Conservation (phyloP, 78 protist species). For the Diacronema lutheri region DNA sequence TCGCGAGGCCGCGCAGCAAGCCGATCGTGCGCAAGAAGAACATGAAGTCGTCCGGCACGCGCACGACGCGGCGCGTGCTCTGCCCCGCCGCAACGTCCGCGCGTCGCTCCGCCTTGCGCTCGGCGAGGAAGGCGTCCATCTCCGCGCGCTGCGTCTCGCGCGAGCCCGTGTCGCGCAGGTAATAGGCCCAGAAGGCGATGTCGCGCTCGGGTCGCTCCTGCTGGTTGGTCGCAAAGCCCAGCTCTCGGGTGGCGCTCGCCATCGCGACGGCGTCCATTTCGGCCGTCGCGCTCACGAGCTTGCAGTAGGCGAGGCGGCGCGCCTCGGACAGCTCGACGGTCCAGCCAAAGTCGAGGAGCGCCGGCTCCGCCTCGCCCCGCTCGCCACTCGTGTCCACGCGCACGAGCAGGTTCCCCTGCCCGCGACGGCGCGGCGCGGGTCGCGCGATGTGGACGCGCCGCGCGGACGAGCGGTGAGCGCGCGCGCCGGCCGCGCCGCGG, state of each 20-base stretch:
- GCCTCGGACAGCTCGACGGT: neutral
- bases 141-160: no score
- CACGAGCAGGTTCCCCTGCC: no score
- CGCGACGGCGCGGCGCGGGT: no score
- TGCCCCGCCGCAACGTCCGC: neutral
- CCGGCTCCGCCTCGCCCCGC: neutral
- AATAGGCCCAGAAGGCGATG: neutral
- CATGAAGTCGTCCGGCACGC: neutral
- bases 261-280: neutral
- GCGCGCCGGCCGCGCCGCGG: no score
- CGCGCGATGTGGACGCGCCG: no score
- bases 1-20: neutral
- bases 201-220: neutral
- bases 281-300: neutral
- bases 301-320: neutral
- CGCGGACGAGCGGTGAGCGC: no score
- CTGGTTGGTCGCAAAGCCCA: neutral
- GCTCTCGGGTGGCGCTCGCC: neutral
- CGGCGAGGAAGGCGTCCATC: neutral
- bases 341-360: slow-evolving; percentile 13
- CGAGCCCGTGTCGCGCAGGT: neutral
- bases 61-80: no score
- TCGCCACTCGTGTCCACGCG: no score
- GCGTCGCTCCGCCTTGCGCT: neutral
- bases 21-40: neutral